Evolutionary conservation across 2,329 filamentous ascomycete genomes (phyloP), one percentile per base, ranked within the genome.

Genomic region (Passalora sequoiae): DNA sequence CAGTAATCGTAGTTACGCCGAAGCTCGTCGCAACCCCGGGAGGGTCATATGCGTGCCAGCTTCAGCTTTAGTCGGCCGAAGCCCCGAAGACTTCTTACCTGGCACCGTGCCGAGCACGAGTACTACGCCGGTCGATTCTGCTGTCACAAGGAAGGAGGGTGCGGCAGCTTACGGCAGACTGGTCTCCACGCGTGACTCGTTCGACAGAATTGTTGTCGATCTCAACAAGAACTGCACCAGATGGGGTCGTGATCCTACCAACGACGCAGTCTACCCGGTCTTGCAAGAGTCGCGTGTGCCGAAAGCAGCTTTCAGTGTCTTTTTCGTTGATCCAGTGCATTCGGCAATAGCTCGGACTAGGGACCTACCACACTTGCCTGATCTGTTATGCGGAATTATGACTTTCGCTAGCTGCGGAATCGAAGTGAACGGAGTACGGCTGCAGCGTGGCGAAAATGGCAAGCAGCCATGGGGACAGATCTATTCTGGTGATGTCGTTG

Each of bases 331-430:
- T 43, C 75, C 81, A 1, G 78, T 77, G 8, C 82, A 83, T 45
- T 83, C 86, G 44, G 72, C 72, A 39, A 70, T 70, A 25, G 75
- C 65, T 7, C 61, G 65, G 32, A 53, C 62, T 38, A 66, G 75
- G 39, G 78, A 76, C 59, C 81, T 73, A 69, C 72, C 69, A 7
- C 66, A 65, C 12, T 56, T 78, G 1, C 64, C 66, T 2, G 75
- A 78, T 9, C 70, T 82, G 2, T 82, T 82, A 55, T 75, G 78
- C 3, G 84, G 89, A 49, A 81, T 96, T 38, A 83, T 84, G 1
- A 94, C 88, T 3, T 88, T 89, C 56, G 84, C 86, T 3, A 83
- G 81, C 5, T 72, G 73, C 20, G 86, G 87, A 15, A 86, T 96
- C 49, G 75, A 71, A 53, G 74, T 97, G 60, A 96, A 96, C 57